Evolutionary conservation across 2,329 filamentous ascomycete genomes (phyloP), one percentile per base, ranked within the genome.

Genomic region (Huntiella moniliformis): DNA sequence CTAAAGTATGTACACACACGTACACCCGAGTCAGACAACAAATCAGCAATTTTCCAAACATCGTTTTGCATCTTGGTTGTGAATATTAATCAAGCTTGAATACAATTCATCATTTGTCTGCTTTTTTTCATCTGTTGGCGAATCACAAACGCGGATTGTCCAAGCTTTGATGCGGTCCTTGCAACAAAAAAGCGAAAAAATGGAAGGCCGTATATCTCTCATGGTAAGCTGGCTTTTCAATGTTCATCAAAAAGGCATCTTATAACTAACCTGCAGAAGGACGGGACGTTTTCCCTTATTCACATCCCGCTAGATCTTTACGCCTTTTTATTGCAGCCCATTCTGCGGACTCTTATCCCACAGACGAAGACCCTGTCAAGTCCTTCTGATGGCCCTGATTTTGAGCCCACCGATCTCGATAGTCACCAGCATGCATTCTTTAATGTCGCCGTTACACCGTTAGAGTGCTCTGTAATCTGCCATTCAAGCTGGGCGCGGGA

Each of bases 401-500:
- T 47, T 17, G 41, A 38, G 8, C 43, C 46, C 1, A 45, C 35
- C 15, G 42, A 45, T 13, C 45, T 48, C 4, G 56, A 60, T 42
- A 57, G 63, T 42, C 57, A 63, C 50, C 70, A 71, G 57, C 81
- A 91, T 61, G 77, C 77, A 38, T 96, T 98, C 61, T 72, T 95
- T 59, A 96, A 96, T 60, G 77, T 98, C 54, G 92, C 84, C 51
- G 73, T 96, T 56, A 96, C 87, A 0, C 84, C 86, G 0, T 74
- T 93, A 46, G 91, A 95, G 61, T 93, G 85, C 63, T 94, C 86
- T 3, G 73, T 98, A 44, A 85, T 93, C 45, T 96, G 88, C 58
- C 81, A 88, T 51, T 74, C 75, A 49, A 68, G 73, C 37, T 79
- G 85, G 63, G 81, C 83, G 5, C 67, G 74, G 40, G 71, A 74